A percentile compares a stretch with the other conserved stretches of the same genome.
These are phyloP conservation scores for Cladophialophora exuberans DNA, from an alignment of 2,329 filamentous ascomycete genomes.

Conservation along the genomic window DNA sequence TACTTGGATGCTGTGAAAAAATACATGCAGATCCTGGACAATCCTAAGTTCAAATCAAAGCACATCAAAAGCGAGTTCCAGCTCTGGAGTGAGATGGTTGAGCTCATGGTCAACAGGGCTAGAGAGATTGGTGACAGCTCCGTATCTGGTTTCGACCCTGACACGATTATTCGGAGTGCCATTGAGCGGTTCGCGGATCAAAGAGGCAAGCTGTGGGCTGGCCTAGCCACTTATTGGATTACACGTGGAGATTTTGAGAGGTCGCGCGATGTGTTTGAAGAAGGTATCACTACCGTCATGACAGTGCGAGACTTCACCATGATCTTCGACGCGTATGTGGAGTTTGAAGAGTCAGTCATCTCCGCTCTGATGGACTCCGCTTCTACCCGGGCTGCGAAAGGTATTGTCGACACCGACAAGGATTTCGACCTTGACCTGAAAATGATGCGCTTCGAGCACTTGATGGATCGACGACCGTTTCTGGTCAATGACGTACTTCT, in stretches of 20 bases:
- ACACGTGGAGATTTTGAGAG: slow-evolving; percentile 89
- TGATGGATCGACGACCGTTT: slow-evolving; percentile 97
- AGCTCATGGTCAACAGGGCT: slow-evolving; percentile 88
- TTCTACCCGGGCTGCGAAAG: slow-evolving; percentile 76
- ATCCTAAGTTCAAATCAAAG: slow-evolving; percentile 87
- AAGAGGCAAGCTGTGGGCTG: slow-evolving; percentile 91
- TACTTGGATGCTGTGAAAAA: slow-evolving; percentile 90
- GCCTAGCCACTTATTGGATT: slow-evolving; percentile 95
- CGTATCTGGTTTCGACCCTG: slow-evolving; percentile 83
- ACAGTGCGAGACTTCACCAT: slow-evolving; percentile 96
- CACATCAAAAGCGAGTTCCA: slow-evolving; percentile 94
- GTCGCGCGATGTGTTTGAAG: slow-evolving; percentile 90
- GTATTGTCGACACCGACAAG: slow-evolving; percentile 75
- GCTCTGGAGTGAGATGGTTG: slow-evolving; percentile 97
- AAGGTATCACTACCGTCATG: slow-evolving; percentile 97
- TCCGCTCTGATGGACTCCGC: slow-evolving; percentile 88
- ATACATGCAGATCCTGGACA: slow-evolving; percentile 91
- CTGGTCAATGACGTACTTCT: slow-evolving; percentile 93
- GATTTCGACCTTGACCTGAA: slow-evolving; percentile 95
- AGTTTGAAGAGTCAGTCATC: slow-evolving; percentile 96
- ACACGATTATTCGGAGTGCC: slow-evolving; percentile 89
- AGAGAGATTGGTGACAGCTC: slow-evolving; percentile 80
- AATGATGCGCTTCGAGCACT: slow-evolving; percentile 96
- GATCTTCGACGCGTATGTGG: slow-evolving; percentile 93
- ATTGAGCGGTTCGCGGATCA: slow-evolving; percentile 91